A percentile compares a stretch with the other conserved stretches of the same genome.
Conservation (phyloP, 495 filamentous ascomycete species). For the Echria macrotheca region DNA sequence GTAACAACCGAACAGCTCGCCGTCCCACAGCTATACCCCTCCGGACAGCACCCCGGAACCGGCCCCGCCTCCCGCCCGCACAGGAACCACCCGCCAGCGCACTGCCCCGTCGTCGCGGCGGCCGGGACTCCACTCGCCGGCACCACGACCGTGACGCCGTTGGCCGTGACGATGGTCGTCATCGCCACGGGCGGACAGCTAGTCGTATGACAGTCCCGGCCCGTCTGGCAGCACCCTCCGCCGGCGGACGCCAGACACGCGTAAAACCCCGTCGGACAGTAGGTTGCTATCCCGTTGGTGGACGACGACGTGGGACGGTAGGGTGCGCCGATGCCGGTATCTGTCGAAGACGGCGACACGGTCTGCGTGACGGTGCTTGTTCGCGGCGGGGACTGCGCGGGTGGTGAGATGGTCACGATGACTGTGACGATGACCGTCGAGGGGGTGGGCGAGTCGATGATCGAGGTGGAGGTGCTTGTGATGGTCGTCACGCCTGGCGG, state of each 20-base stretch:
- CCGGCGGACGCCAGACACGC: constrained; percentile 46
- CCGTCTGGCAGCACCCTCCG: constrained; percentile 65
- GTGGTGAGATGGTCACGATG: constrained; percentile 30
- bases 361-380: constrained; percentile 38
- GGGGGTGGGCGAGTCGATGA: constrained; percentile 18
- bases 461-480: constrained; percentile 20
- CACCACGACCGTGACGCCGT: constrained; percentile 63
- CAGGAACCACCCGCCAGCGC: constrained; percentile 72
- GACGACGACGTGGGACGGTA: constrained; percentile 35
- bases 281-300: constrained; percentile 23
- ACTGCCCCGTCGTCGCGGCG: constrained; percentile 40
- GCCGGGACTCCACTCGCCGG: constrained; percentile 41
- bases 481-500: constrained; percentile 20
- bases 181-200: constrained; percentile 49
- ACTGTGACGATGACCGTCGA: constrained; percentile 33
- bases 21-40: constrained; percentile 64
- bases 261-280: constrained; percentile 55
- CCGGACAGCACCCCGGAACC: constrained; percentile 72
- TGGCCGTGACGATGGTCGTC: constrained; percentile 56
- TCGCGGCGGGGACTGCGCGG: constrained; percentile 17
- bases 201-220: constrained; percentile 64
- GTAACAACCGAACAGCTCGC: constrained; percentile 57
- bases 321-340: constrained; percentile 29
- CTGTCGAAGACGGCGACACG: constrained; percentile 21
- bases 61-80: constrained; percentile 53